Conservation (phyloP, 192 early-diverging fungal genomes). For the Umbelopsis sp. region DNA sequence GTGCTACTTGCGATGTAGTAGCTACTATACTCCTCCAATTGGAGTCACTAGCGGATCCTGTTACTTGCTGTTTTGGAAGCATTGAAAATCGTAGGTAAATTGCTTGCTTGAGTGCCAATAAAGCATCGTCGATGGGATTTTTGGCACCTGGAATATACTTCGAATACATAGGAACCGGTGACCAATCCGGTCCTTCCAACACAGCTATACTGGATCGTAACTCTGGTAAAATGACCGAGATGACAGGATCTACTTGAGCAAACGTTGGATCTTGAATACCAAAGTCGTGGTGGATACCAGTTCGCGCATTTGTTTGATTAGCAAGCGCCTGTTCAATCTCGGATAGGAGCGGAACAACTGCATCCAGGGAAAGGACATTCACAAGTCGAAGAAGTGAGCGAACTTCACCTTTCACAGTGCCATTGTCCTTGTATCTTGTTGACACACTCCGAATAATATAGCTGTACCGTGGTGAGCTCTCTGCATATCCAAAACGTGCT, state of each 20-base stretch:
- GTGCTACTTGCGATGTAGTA: background rate
- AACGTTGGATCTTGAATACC: background rate
- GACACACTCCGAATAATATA: background rate
- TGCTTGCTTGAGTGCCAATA: background rate
- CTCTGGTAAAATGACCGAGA: background rate
- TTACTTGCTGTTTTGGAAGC: background rate
- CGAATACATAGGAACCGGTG: background rate
- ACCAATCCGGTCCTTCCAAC: background rate
- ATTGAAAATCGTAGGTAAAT: background rate
- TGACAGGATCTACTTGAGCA: background rate
- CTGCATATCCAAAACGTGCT: background rate
- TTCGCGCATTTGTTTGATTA: background rate
- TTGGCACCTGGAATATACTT: background rate
- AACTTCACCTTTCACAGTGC: background rate
- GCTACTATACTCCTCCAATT: background rate
- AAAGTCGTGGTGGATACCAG: background rate
- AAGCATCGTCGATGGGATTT: background rate
- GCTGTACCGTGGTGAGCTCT: background rate
- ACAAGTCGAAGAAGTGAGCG: background rate
- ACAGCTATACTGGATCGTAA: background rate
- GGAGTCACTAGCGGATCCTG: background rate
- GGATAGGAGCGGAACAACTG: background rate
- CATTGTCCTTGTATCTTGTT: background rate
- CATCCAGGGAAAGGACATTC: background rate
- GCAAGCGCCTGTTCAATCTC: background rate